Evolutionary conservation across 805 yeast genomes (phyloP), one percentile per base, ranked within the genome.

Genomic region (Nakazawaea pomicola): DNA sequence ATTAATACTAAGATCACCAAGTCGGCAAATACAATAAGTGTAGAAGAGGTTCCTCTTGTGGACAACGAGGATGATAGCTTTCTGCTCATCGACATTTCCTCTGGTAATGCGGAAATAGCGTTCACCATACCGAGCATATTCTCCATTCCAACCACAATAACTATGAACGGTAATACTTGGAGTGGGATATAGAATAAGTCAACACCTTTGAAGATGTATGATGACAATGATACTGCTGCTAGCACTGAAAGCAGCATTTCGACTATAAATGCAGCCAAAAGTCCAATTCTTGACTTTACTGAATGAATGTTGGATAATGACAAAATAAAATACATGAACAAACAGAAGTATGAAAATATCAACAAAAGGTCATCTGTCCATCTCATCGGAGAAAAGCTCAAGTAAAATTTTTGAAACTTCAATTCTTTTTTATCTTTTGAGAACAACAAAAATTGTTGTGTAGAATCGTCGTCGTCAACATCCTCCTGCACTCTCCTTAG

Each of bases 61-160:
- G 61, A 52, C 15, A 67, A 52, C 0, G 72, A 67, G 29, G 60
- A 53, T 4, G 67, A 53, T 15, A 73, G 46, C 28, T 70, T 61
- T 1, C 59, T 48, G 7, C 63, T 50, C 3, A 71, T 60, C 1
- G 75, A 55, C 33, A 62, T 52, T 43, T 72, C 77, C 11, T 64
- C 68, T 6, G 73, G 65, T 6, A 67, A 59, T 17, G 57, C 52
- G 1, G 71, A 57, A 2, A 72, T 54, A 4, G 70, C 51, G 11
- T 60, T 54, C 17, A 72, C 56, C 23, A 76, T 50, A 40, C 78
- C 60, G 33, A 73, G 68, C 63, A 64, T 66, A 49, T 73, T 74
- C 45, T 74, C 79, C 14, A 66, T 55, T 9, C 71, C 67, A 8
- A 72, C 62, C 15, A 70, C 61, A 2, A 68, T 43, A 2, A 72